Evolutionary conservation across 73 alveolate species (phyloP).

Genomic region (Blepharisma japonicum): DNA sequence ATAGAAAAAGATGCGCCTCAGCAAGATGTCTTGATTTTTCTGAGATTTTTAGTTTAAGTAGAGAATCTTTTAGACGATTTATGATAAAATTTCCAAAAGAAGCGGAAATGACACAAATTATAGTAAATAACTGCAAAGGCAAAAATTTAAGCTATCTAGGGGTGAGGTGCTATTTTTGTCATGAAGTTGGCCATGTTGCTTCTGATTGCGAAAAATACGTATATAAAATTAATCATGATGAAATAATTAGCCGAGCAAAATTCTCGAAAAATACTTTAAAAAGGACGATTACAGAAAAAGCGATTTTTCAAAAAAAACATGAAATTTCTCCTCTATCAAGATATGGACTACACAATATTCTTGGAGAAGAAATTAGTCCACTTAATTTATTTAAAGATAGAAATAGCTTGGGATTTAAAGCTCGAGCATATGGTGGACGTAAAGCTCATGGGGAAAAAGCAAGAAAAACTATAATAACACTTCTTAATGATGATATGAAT

Average conservation of each 20-base stretch:
- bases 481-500: too few relatives aligned
- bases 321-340: too few relatives aligned
- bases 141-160: not conserved
- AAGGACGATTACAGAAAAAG: too few relatives aligned
- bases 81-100: conserved; percentile 12
- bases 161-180: conserved; percentile 1
- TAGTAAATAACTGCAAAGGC: not conserved
- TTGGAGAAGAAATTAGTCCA: too few relatives aligned
- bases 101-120: conserved; percentile 12
- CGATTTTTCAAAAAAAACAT: too few relatives aligned
- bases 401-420: too few relatives aligned
- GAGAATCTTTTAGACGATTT: not conserved
- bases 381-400: too few relatives aligned
- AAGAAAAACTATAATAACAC: too few relatives aligned
- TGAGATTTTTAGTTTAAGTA: not conserved
- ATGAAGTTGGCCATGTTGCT: conserved; percentile 11
- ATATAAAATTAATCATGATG: not conserved
- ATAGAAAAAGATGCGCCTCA: conserved; percentile 45
- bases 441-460: too few relatives aligned
- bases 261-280: too few relatives aligned
- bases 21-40: conserved; percentile 50
- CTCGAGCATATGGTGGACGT: too few relatives aligned
- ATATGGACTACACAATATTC: too few relatives aligned
- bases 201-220: conserved; percentile 2
- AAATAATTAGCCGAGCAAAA: not conserved